A percentile compares a stretch with the other conserved stretches of the same genome.
Conservation (phyloP, 306 rosid species). For the Lathyrus tuberosus region DNA sequence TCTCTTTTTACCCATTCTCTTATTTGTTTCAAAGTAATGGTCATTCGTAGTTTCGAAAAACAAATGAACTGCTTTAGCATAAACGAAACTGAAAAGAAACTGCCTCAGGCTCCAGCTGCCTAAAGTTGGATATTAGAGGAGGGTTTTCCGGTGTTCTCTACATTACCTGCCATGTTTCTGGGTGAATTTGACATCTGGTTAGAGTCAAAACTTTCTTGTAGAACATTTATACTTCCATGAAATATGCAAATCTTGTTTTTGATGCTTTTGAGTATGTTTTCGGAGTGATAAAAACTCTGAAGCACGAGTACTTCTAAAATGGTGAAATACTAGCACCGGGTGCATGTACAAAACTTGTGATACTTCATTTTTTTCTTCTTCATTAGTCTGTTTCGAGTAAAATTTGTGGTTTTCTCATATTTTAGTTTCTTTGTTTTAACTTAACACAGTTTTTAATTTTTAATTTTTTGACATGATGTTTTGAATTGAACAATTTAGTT, state of each 20-base stretch:
- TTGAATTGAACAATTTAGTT: no score
- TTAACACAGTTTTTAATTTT: no score
- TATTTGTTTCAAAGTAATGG: background rate
- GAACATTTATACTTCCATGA: background rate
- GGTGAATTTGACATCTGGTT: constrained; percentile 15
- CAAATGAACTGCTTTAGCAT: background rate
- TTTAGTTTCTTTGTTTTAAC: no score
- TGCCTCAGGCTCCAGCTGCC: background rate
- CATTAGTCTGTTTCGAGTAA: no score
- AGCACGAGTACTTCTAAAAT: background rate
- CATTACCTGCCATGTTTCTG: constrained; percentile 12
- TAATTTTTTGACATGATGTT: no score
- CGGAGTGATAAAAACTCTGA: background rate
- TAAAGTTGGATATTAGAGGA: constrained; percentile 1
- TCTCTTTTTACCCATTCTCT: constrained; percentile 2
- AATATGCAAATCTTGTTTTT: constrained; percentile 9
- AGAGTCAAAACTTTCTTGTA: background rate
- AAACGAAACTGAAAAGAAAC: background rate
- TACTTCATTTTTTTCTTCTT: no score
- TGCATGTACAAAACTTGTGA: background rate
- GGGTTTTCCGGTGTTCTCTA: constrained; percentile 6
- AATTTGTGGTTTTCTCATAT: no score
- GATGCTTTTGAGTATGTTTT: constrained; percentile 15
- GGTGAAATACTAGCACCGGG: no score
- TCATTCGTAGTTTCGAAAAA: background rate